phyloP scores from a whole-genome alignment of 148 eudicot species.

The Chenopodium berlandieri region DNA sequence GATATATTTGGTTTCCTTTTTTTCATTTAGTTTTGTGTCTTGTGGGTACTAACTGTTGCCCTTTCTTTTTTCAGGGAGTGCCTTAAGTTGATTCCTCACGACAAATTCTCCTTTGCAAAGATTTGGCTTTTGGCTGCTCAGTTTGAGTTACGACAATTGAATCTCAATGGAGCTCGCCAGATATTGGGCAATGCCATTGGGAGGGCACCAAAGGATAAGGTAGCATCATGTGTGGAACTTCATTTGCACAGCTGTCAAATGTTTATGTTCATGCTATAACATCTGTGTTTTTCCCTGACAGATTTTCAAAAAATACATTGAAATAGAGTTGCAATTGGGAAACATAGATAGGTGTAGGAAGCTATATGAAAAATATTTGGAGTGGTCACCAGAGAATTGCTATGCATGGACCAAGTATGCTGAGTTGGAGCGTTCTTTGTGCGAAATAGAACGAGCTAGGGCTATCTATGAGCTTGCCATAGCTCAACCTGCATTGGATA shows the following conservation, averaged over 20 bases:
- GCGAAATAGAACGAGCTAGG: conserved; percentile 86
- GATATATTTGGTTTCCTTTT: neutral
- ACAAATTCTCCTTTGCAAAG: conserved; percentile 88
- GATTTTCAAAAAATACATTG: conserved; percentile 95
- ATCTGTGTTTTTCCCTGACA: conserved; percentile 19
- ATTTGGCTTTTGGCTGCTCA: conserved; percentile 93
- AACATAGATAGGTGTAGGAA: conserved; percentile 86
- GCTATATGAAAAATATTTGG: conserved; percentile 83
- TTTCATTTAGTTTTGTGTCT: neutral
- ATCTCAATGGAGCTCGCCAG: conserved; percentile 69
- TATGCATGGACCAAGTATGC: conserved; percentile 95
- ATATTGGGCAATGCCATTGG: conserved; percentile 94
- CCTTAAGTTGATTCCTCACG: conserved; percentile 41
- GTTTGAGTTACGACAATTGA: conserved; percentile 81
- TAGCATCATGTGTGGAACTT: conserved; percentile 15
- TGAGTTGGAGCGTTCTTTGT: conserved; percentile 79
- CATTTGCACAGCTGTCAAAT: neutral
- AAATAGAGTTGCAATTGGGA: conserved; percentile 81
- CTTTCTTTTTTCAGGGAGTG: conserved; percentile 43
- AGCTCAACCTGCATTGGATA: conserved; percentile 90
- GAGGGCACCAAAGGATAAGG: conserved; percentile 95
- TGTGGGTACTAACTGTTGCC: neutral
- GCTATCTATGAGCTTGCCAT: conserved; percentile 90
- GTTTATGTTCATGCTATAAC: conserved; percentile 15
- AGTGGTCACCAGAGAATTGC: conserved; percentile 94